phyloP scores from a whole-genome alignment of 1,139 yeast genomes.

The Blastobotrys arbuscula region DNA sequence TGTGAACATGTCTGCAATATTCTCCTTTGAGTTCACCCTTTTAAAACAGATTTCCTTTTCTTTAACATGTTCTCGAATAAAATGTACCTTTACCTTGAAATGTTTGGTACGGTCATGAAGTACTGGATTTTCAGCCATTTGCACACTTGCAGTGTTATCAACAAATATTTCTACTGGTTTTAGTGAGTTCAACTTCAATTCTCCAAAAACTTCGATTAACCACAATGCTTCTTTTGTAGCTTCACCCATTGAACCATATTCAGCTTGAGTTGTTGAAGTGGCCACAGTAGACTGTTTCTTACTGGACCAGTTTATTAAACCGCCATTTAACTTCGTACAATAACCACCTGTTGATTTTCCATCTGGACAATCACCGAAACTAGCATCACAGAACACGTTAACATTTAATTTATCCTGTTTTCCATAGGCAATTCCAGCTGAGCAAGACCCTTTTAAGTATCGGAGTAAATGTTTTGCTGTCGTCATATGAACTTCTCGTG shows the following conservation, averaged over 20 bases:
- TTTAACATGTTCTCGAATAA: neutral
- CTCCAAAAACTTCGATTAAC: too few species aligned
- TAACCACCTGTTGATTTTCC: too few species aligned
- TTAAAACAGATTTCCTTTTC: neutral
- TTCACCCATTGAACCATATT: neutral
- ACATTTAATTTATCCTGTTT: too few species aligned
- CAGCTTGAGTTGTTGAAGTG: neutral
- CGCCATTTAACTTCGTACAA: slow-evolving; percentile 8
- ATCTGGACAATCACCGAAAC: too few species aligned
- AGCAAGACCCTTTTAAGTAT: too few species aligned
- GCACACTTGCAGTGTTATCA: neutral
- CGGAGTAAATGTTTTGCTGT: too few species aligned
- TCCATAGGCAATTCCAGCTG: too few species aligned
- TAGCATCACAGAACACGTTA: too few species aligned
- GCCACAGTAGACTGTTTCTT: neutral
- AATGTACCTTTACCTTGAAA: neutral
- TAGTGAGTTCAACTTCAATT: too few species aligned
- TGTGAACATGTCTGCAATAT: neutral
- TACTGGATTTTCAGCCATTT: neutral
- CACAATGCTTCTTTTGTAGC: slow-evolving; percentile 6
- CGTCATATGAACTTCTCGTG: neutral
- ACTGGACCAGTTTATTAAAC: slow-evolving; percentile 18
- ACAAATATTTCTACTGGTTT: neutral
- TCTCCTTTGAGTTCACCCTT: neutral
- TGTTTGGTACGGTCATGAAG: neutral